A percentile compares a stretch with the other conserved stretches of the same genome.
Conservation (phyloP, 176 grass and related monocot genomes). For the Areca catechu region DNA sequence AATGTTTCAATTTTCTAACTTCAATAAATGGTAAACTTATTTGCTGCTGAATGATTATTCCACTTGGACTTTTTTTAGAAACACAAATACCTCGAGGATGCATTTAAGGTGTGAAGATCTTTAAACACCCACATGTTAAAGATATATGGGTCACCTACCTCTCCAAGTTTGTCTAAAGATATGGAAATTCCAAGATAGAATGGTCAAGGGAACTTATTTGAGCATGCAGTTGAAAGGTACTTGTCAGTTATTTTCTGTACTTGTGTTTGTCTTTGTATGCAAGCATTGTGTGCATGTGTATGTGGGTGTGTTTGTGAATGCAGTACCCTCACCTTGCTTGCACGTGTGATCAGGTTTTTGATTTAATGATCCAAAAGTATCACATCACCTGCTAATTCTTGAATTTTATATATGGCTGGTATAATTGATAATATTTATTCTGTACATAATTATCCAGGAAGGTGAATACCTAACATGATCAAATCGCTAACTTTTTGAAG, state of each 20-base stretch:
- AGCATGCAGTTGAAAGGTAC: conserved; percentile 71
- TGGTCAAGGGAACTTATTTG: conserved; percentile 68
- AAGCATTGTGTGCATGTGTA: no score
- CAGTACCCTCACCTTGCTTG: no score
- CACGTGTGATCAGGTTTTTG: no score
- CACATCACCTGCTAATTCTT: no score
- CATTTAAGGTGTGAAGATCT: conserved; percentile 86
- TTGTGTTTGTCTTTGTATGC: neutral
- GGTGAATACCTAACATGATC: no score
- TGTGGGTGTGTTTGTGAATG: no score
- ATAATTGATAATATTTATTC: no score
- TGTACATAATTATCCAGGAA: no score
- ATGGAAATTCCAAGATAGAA: conserved; percentile 61
- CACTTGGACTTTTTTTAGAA: conserved; percentile 27
- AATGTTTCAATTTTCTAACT: neutral
- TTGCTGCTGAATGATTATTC: neutral
- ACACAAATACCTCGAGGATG: conserved; percentile 75
- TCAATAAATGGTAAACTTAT: conserved; percentile 8
- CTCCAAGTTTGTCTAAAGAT: conserved; percentile 65
- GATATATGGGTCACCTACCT: conserved; percentile 79
- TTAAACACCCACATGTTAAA: conserved; percentile 76
- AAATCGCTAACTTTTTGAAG: no score
- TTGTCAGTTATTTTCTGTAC: neutral
- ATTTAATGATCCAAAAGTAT: no score
- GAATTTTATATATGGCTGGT: no score